These are phyloP conservation scores for Vitis rotundifolia DNA, from an alignment of 164 flowering plant genomes.

Conservation along the genomic window DNA sequence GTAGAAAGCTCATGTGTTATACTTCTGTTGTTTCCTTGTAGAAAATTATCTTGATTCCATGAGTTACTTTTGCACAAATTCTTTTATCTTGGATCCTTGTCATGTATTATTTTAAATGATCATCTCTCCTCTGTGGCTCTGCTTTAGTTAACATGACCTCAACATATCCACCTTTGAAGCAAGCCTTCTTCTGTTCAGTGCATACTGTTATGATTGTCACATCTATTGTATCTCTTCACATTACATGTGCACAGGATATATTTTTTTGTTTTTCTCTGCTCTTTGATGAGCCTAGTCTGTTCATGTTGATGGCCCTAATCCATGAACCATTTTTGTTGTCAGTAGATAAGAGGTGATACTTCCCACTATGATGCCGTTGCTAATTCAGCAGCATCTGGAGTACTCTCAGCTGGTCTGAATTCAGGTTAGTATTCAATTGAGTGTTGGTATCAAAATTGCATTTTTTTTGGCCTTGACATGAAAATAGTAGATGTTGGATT, in stretches of 20 bases:
- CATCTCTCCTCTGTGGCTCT: background rate
- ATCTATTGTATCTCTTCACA: background rate
- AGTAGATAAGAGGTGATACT: conserved; percentile 94
- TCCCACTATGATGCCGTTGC: conserved; percentile 98
- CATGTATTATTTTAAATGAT: background rate
- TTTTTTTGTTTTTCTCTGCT: background rate
- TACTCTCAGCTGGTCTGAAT: conserved; percentile 82
- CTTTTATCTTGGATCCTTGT: too few relatives aligned
- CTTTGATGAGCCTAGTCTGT: background rate
- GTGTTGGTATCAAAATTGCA: background rate
- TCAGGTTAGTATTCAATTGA: conserved; percentile 56
- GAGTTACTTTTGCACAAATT: too few relatives aligned
- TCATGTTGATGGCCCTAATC: background rate
- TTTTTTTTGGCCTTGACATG: background rate
- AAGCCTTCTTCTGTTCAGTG: background rate
- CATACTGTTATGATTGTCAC: background rate
- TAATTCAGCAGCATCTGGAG: conserved; percentile 95
- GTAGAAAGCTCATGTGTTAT: too few relatives aligned
- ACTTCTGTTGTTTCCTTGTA: too few relatives aligned
- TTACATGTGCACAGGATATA: background rate
- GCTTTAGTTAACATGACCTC: background rate
- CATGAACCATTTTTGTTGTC: conserved; percentile 14
- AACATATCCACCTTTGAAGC: background rate
- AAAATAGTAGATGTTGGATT: background rate
- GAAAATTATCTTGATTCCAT: too few relatives aligned